phyloP scores from a whole-genome alignment of 176 grass and related monocot species.

The Raddia distichophylla region DNA sequence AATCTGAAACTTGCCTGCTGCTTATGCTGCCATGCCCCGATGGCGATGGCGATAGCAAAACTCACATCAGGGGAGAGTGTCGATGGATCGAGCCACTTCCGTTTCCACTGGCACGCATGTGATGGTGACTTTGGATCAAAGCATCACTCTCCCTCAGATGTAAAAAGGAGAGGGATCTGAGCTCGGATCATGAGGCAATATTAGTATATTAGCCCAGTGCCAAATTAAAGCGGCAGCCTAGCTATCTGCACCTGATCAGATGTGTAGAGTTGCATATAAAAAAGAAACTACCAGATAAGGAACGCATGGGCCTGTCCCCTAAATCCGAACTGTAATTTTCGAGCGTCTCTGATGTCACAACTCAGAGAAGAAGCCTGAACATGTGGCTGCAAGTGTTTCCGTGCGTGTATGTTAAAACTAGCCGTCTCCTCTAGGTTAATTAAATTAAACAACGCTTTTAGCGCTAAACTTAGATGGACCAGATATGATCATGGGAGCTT shows the following conservation, averaged over 20 bases:
- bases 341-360: slow-evolving; percentile 29
- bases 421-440: slow-evolving; percentile 22
- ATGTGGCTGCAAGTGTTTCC: background rate
- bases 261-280: background rate
- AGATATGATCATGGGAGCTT: too few relatives aligned
- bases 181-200: slow-evolving; percentile 19
- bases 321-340: slow-evolving; percentile 38
- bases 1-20: slow-evolving; percentile 17
- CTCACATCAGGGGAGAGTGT: slow-evolving; percentile 8
- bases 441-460: slow-evolving; percentile 21
- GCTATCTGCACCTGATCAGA: slow-evolving; percentile 48
- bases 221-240: slow-evolving; percentile 28
- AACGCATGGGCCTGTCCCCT: slow-evolving; percentile 26
- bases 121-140: slow-evolving; percentile 59
- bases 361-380: background rate
- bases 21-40: slow-evolving; percentile 29
- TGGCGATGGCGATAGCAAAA: slow-evolving; percentile 5
- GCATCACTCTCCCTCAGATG: slow-evolving; percentile 45
- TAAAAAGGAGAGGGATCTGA: background rate
- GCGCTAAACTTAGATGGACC: slow-evolving; percentile 10
- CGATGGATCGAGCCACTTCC: slow-evolving; percentile 14
- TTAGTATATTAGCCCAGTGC: slow-evolving; percentile 42
- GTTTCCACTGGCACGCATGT: slow-evolving; percentile 38
- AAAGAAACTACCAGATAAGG: slow-evolving; percentile 42
- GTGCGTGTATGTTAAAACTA: background rate